A percentile compares a stretch with the other conserved stretches of the same genome.
These are phyloP conservation scores for Micractinium conductrix DNA, from an alignment of 139 green algal genomes.

Conservation along the genomic window DNA sequence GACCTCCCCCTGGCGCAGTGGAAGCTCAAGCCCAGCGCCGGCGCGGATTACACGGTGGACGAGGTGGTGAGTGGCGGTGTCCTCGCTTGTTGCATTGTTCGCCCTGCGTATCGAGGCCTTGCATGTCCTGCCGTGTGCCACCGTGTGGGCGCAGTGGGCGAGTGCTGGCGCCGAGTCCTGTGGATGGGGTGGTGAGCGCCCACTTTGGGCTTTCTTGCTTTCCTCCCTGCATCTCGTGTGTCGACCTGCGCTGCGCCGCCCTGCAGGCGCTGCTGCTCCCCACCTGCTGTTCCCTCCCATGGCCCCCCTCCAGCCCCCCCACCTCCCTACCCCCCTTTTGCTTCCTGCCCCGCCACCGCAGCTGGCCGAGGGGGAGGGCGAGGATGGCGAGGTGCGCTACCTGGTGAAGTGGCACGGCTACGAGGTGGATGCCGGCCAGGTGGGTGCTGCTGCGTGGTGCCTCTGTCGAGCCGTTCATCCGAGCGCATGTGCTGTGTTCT, in stretches of 20 bases:
- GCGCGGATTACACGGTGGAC: neutral
- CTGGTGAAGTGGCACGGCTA: constrained; percentile 20
- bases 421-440: constrained; percentile 16
- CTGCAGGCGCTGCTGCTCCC: no score
- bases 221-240: no score
- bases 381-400: neutral
- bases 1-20: neutral
- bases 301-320: neutral
- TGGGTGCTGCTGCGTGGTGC: no score
- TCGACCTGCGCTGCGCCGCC: no score
- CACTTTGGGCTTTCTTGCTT: no score
- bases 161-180: no score
- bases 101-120: neutral
- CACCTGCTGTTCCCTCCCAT: no score
- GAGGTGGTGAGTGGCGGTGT: constrained; percentile 9
- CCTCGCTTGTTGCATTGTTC: neutral
- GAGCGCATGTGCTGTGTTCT: no score
- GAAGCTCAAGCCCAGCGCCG: neutral
- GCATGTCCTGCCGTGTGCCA: neutral
- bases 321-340: neutral
- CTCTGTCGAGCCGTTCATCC: no score
- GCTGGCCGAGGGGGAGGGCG: constrained; percentile 18
- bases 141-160: no score
- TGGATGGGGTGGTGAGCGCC: no score
- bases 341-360: neutral